These are phyloP conservation scores for Fragilaria radians DNA, from an alignment of 108 stramenopile species.

Conservation along the genomic window DNA sequence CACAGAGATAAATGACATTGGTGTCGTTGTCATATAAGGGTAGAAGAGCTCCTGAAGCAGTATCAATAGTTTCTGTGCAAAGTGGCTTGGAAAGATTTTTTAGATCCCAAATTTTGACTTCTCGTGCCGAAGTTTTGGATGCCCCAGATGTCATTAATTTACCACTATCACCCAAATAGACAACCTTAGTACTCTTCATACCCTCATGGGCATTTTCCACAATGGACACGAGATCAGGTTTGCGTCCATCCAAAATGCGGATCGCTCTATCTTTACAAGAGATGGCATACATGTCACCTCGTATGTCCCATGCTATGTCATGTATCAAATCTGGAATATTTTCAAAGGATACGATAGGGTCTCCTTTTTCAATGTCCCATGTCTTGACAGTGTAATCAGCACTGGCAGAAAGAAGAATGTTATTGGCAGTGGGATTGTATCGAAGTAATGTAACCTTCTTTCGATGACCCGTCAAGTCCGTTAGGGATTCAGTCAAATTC, in stretches of 20 bases:
- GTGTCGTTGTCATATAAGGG: conserved; percentile 95
- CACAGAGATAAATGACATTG: conserved; percentile 91
- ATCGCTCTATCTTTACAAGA: conserved; percentile 95
- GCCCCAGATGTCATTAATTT: conserved; percentile 92
- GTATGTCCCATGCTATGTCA: conserved; percentile 93
- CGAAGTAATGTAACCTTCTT: conserved; percentile 91
- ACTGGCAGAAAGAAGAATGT: conserved; percentile 78
- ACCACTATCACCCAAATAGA: conserved; percentile 79
- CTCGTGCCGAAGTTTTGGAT: conserved; percentile 83
- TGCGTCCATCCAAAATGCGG: conserved; percentile 85
- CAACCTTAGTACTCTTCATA: conserved; percentile 84
- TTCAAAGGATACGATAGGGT: conserved; percentile 47
- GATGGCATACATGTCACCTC: conserved; percentile 83
- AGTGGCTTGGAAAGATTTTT: conserved; percentile 70
- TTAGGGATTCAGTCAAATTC: conserved; percentile 79
- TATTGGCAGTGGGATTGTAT: conserved; percentile 91
- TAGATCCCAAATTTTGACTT: conserved; percentile 98
- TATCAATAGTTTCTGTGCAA: conserved; percentile 84
- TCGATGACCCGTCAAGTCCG: conserved; percentile 85
- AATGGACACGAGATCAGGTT: conserved; percentile 33
- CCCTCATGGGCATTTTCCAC: conserved; percentile 90
- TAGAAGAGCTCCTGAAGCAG: conserved; percentile 94
- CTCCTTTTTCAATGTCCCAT: conserved; percentile 93
- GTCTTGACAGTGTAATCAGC: conserved; percentile 90
- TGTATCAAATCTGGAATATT: conserved; percentile 86